Conservation (phyloP, 306 rosid species). For the Glycyrrhiza uralensis region DNA sequence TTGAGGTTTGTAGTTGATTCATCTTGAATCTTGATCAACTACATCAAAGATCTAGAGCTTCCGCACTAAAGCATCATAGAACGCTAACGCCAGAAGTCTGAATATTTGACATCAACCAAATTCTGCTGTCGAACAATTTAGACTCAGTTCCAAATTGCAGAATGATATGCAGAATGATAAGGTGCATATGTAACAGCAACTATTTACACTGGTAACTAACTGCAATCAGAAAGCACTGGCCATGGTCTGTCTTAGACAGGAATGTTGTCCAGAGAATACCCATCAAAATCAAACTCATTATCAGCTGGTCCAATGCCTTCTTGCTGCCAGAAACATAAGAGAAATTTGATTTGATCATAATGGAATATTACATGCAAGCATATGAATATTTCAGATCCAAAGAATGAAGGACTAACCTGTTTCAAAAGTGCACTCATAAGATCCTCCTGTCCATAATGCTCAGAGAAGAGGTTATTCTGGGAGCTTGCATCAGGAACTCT, state of each 20-base stretch:
- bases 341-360: background rate
- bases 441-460: conserved; percentile 85
- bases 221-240: conserved; percentile 38
- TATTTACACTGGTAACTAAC: conserved; percentile 61
- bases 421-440: conserved; percentile 89
- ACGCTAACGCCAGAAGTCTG: conserved; percentile 40
- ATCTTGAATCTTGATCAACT: conserved; percentile 31
- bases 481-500: conserved; percentile 49
- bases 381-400: background rate
- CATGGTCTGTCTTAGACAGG: conserved; percentile 54
- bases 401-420: conserved; percentile 57
- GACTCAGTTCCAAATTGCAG: conserved; percentile 27
- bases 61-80: conserved; percentile 35
- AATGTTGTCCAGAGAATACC: conserved; percentile 78
- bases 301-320: conserved; percentile 64
- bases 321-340: conserved; percentile 55
- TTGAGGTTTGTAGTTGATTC: conserved; percentile 30
- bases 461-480: conserved; percentile 55
- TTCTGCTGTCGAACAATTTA: conserved; percentile 35
- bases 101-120: conserved; percentile 38
- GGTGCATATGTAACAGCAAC: conserved; percentile 48
- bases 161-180: conserved; percentile 46
- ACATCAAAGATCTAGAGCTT: conserved; percentile 21
- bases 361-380: background rate
- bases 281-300: conserved; percentile 80